Evolutionary conservation across 371 early-diverging fungal species (phyloP).

Genomic region (Vittaforma corneae): DNA sequence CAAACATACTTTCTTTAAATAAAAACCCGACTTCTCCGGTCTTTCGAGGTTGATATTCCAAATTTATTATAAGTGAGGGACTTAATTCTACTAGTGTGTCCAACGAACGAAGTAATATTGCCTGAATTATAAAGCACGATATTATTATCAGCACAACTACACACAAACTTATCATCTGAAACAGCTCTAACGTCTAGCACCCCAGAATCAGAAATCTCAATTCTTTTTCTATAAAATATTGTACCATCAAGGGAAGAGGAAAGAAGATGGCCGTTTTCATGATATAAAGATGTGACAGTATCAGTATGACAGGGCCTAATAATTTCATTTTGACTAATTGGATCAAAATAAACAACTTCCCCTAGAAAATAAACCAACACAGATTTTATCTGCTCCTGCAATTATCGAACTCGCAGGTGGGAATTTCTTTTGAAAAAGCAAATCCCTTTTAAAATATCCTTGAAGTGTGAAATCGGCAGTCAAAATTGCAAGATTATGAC

Average conservation of each 20-base stretch:
- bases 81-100: conserved; percentile 8
- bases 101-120: not conserved
- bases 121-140: not conserved
- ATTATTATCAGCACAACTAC: conserved; percentile 16
- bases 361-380: conserved; percentile 5
- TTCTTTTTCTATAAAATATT: not conserved
- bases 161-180: not conserved
- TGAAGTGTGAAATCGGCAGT: not conserved
- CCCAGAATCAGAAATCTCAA: not conserved
- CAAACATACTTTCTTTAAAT: not conserved
- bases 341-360: conserved; percentile 16
- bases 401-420: not conserved
- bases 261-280: not conserved
- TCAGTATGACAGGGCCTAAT: not conserved
- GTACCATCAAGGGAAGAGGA: conserved; percentile 12
- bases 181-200: conserved; percentile 3
- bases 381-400: conserved; percentile 2
- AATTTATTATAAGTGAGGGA: not conserved
- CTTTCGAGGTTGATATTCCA: conserved; percentile 9
- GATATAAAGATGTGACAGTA: not conserved
- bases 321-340: not conserved
- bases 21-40: conserved; percentile 9
- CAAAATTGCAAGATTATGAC: conserved; percentile 16
- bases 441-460: conserved; percentile 17
- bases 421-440: conserved; percentile 3